Conservation (phyloP, 2,329 filamentous ascomycete genomes). For the Niveomyces coronatus region DNA sequence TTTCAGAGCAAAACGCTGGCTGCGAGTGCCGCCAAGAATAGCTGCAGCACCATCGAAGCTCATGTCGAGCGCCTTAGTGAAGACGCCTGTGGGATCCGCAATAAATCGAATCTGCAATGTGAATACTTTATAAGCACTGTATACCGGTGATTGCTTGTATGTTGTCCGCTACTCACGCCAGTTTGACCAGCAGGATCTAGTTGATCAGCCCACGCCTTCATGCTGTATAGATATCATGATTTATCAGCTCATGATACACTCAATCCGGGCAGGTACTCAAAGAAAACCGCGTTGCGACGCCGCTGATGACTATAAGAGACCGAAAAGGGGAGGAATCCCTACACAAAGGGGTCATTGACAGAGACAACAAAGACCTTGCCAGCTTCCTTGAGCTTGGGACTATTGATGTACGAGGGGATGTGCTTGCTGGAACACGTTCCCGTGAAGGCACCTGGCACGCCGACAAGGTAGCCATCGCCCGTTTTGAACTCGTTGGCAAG, state of each 20-base stretch:
- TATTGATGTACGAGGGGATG: conserved; percentile 77
- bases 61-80: conserved; percentile 76
- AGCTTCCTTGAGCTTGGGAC: conserved; percentile 65
- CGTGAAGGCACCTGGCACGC: conserved; percentile 70
- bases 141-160: background rate
- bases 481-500: conserved; percentile 63
- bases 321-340: too few relatives aligned
- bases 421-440: conserved; percentile 52
- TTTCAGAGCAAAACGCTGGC: conserved; percentile 80
- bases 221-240: conserved; percentile 38
- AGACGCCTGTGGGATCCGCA: conserved; percentile 66
- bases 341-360: conserved; percentile 95
- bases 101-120: conserved; percentile 71
- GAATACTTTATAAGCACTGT: conserved; percentile 3
- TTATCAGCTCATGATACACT: conserved; percentile 6
- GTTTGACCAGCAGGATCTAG: conserved; percentile 67
- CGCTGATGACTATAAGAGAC: too few relatives aligned
- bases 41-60: conserved; percentile 62
- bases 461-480: conserved; percentile 72
- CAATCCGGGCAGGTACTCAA: too few relatives aligned
- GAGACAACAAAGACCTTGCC: conserved; percentile 82
- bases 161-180: conserved; percentile 66
- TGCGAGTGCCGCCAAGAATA: conserved; percentile 72
- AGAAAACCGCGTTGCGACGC: too few relatives aligned
- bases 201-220: conserved; percentile 76